Evolutionary conservation across 305 asterid species (phyloP), one percentile per base, ranked within the genome.

Genomic region (Rubia peregrina): DNA sequence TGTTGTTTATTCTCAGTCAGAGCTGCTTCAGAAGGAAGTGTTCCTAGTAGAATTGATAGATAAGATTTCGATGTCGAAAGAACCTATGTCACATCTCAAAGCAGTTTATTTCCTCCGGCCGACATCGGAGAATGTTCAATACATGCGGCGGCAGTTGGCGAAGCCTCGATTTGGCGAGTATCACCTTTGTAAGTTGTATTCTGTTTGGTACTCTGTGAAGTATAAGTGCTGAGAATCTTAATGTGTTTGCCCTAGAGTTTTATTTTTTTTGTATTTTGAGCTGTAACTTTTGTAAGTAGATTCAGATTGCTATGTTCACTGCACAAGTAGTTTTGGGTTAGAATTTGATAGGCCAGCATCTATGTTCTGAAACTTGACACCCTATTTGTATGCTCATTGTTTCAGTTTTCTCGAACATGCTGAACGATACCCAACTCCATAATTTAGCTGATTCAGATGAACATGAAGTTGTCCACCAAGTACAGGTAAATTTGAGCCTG

Each of bases 81-180:
- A 95, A 80, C 88, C 95, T 55, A 95, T 95, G 99, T 86, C 95
- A 9, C 99, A 91, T 81, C 95, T 95, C 30, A 95, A 95, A 88
- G 99, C 99, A 56, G 92, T 95, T 76, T 95, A 87, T 85, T 95
- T 94, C 82, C 86, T 95, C 69, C 95, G 97, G 69, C 98, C 98
- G 48, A 88, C 91, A 9, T 75, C 98, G 36, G 96, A 88, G 73
- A 94, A 95, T 81, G 83, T 95, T 79, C 95, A 85, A 67, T 90
- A 77, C 67, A 73, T 91, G 89, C 84, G 98, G 80, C 95, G 90
- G 42, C 99, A 95, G 84, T 80, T 95, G 77, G 80, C 88, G 40
- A 82, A 82, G 75, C 99, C 98, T 77, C 89, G 98, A 12, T 95
- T 95, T 61, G 98, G 98, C 76, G 99, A 91, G 83, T 91, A 95